Conservation (phyloP, 1,139 yeast species). For the Kodamaea sp. region DNA sequence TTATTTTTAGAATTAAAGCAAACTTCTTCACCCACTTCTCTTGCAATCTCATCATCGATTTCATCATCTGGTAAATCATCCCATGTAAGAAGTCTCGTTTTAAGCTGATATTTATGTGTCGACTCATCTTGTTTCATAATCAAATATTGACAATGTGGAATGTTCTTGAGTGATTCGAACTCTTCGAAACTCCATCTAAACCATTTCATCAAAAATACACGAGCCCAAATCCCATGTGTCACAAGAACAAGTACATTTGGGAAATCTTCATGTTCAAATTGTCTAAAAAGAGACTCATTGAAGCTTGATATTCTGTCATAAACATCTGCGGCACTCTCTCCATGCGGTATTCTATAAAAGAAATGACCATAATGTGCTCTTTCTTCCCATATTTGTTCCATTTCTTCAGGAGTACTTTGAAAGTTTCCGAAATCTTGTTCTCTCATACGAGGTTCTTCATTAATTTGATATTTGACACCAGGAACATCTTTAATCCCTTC, state of each 20-base stretch:
- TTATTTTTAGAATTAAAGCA: constrained; percentile 38
- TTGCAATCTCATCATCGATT: constrained; percentile 36
- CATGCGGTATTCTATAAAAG: constrained; percentile 85
- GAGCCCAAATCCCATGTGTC: constrained; percentile 91
- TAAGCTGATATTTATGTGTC: constrained; percentile 40
- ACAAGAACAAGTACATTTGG: constrained; percentile 77
- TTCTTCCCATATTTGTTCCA: constrained; percentile 76
- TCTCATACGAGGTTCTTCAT: constrained; percentile 85
- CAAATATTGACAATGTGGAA: constrained; percentile 79
- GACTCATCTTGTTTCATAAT: constrained; percentile 61
- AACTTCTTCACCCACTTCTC: constrained; percentile 43
- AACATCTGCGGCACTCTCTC: constrained; percentile 95
- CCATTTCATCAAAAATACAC: constrained; percentile 92
- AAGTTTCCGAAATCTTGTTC: constrained; percentile 95
- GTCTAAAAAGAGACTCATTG: constrained; percentile 80
- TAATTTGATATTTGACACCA: constrained; percentile 50
- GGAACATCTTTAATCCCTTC: constrained; percentile 53
- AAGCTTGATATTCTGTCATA: constrained; percentile 87
- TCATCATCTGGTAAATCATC: constrained; percentile 47
- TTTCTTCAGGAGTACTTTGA: constrained; percentile 71
- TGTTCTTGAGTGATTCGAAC: constrained; percentile 76
- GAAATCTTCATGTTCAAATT: constrained; percentile 63
- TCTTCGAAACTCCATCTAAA: constrained; percentile 88
- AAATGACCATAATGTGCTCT: constrained; percentile 89
- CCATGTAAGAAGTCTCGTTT: constrained; percentile 60